Evolutionary conservation across 768 basidiomycete genomes (phyloP), one percentile per base, ranked within the genome.

Genomic region (Saitozyma sp.): DNA sequence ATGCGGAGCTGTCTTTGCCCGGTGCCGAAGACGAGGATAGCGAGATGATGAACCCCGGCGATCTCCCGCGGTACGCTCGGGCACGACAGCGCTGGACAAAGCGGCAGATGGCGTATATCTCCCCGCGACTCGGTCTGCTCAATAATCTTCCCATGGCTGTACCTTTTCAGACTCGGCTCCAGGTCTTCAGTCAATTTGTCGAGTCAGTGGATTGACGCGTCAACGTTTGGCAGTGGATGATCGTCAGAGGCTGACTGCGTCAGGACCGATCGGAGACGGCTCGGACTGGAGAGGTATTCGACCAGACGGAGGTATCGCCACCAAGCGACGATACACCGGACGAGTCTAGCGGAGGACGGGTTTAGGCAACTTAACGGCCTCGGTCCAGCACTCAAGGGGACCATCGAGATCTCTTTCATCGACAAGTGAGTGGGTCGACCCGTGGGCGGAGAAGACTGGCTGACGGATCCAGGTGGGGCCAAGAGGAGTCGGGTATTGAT

Each of bases 101-200:
- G 69, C 88, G 90, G 6, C 87, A 90, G 66, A 79, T 89, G 49
- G 86, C 89, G 0, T 83, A 86, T 61, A 81, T 97, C 56, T 88
- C 89, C 3, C 95, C 94, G 0, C 86, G 92, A 8, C 84, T 98
- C 3, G 91, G 91, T 2, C 84, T 97, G 37, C 85, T 98, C 57
- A 91, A 97, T 82, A 94, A 97, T 79, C 90, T 98, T 60, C 95
- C 94, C 0, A 96, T 96, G 80, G 87, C 92, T 6, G 89, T 98
- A 59, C 94, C 95, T 0, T 98, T 98, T 80, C 87, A 89, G 56
- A 85, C 86, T 0, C 87, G 95, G n/a, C 90, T 97, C 10, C 84
- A 86, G 43, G 91, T 97, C 52, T 95, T 97, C 81, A 84, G 91
- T 20, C 83, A 86, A 58, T 96, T 96, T 77, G 85, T 97, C 54